Evolutionary conservation across 2,329 filamentous ascomycete species (phyloP).

Genomic region (Diaporthe ampelina): DNA sequence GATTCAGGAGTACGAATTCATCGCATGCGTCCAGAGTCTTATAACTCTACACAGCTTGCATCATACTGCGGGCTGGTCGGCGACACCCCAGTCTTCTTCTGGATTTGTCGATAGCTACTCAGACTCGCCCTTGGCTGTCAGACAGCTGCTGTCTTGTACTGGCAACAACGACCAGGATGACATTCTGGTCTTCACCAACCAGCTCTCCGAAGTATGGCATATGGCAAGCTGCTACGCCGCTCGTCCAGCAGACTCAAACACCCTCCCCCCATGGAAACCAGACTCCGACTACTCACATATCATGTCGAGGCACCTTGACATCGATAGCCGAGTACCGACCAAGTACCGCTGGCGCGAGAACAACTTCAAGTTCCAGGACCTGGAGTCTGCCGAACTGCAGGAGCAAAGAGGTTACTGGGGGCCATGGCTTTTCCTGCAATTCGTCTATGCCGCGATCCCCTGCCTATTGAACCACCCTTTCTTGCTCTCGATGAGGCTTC

Average conservation of each 20-base stretch:
- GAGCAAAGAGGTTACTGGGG: conserved; percentile 65
- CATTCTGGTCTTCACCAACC: neutral
- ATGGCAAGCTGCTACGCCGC: conserved; percentile 22
- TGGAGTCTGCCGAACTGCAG: conserved; percentile 57
- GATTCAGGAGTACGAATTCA: neutral
- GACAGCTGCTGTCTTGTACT: neutral
- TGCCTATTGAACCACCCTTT: conserved; percentile 68
- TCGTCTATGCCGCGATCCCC: conserved; percentile 66
- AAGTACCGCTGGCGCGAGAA: conserved; percentile 65
- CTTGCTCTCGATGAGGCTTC: conserved; percentile 64
- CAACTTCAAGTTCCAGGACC: conserved; percentile 61
- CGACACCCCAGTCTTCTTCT: neutral
- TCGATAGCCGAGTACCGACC: conserved; percentile 64
- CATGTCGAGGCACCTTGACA: conserved; percentile 63
- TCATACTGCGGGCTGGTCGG: neutral
- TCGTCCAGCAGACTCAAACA: neutral
- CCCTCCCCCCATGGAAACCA: conserved; percentile 43
- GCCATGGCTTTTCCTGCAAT: conserved; percentile 65
- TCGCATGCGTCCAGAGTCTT: conserved; percentile 5
- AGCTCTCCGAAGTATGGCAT: conserved; percentile 7
- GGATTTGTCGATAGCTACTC: neutral
- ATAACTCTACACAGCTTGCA: neutral
- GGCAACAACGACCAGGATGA: neutral
- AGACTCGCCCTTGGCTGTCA: neutral
- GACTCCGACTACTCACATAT: conserved; percentile 67